Conservation (phyloP, 371 early-diverging fungal species). For the Mucor indicus region DNA sequence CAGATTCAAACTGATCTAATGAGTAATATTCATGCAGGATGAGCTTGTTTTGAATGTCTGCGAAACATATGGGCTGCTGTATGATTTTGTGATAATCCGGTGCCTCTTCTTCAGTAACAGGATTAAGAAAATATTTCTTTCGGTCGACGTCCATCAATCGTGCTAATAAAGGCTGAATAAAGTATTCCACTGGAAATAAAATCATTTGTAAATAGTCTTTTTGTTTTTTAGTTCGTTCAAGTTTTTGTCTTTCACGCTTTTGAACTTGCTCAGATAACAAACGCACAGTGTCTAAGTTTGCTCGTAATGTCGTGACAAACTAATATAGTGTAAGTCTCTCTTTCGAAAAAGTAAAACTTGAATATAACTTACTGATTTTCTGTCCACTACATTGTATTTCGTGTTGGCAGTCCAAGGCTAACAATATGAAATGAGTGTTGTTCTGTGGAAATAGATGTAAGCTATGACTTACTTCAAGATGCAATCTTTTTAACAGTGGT, state of each 20-base stretch:
- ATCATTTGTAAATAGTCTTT: conserved; percentile 64
- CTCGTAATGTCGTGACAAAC: conserved; percentile 57
- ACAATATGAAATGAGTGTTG: neutral
- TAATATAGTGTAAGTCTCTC: neutral
- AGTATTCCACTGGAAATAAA: conserved; percentile 71
- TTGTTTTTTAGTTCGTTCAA: conserved; percentile 58
- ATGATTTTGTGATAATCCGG: conserved; percentile 81
- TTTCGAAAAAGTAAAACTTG: too few relatives aligned
- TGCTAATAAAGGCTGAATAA: conserved; percentile 58
- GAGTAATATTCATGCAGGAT: conserved; percentile 28
- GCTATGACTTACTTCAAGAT: conserved; percentile 70
- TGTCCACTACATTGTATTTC: conserved; percentile 71
- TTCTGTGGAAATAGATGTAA: neutral
- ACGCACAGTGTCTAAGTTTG: conserved; percentile 83
- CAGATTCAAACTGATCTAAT: conserved; percentile 45
- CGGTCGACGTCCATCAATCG: conserved; percentile 65
- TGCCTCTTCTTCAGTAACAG: conserved; percentile 71
- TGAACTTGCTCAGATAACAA: conserved; percentile 82
- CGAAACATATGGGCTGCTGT: conserved; percentile 56
- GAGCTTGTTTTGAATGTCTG: conserved; percentile 46
- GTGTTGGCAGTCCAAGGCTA: conserved; percentile 94
- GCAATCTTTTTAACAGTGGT: conserved; percentile 88
- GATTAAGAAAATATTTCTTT: conserved; percentile 51
- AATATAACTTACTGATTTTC: neutral
- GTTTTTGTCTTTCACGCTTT: conserved; percentile 83